Conservation (phyloP, 371 early-diverging fungal species). For the Apophysomyces variabilis region DNA sequence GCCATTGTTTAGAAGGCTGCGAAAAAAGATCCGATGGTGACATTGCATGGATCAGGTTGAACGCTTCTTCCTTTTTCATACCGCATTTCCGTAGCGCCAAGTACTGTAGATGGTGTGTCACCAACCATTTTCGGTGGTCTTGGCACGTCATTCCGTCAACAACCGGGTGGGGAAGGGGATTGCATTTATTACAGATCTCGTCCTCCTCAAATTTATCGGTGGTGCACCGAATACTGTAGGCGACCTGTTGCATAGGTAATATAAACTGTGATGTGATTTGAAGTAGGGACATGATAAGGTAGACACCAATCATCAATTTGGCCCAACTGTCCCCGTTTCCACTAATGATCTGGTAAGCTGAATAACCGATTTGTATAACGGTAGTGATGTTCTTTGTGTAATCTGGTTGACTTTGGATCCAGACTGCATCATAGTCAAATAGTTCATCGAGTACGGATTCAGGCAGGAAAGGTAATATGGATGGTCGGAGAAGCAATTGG, state of each 20-base stretch:
- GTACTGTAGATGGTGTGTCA: neutral
- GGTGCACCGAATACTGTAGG: neutral
- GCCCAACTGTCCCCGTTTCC: conserved; percentile 3
- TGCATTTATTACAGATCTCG: neutral
- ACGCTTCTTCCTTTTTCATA: neutral
- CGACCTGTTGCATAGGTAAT: neutral
- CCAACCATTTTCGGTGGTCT: conserved; percentile 1
- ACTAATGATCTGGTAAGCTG: neutral
- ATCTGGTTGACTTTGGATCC: conserved; percentile 9
- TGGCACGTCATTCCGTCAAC: neutral
- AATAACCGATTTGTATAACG: conserved; percentile 1
- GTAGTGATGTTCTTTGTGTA: neutral
- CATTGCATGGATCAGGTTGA: neutral
- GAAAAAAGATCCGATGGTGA: neutral
- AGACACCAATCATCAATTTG: neutral
- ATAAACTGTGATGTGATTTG: neutral
- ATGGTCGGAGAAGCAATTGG: neutral
- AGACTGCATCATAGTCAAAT: conserved; percentile 1
- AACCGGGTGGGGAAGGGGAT: neutral
- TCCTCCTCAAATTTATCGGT: neutral
- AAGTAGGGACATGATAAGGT: neutral
- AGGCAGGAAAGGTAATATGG: neutral
- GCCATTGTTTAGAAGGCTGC: neutral
- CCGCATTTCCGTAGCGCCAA: neutral
- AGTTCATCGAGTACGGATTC: neutral